Evolutionary conservation across 2,329 filamentous ascomycete species (phyloP), one percentile per base, ranked within the genome.

Genomic region (Macrophomina tecta): DNA sequence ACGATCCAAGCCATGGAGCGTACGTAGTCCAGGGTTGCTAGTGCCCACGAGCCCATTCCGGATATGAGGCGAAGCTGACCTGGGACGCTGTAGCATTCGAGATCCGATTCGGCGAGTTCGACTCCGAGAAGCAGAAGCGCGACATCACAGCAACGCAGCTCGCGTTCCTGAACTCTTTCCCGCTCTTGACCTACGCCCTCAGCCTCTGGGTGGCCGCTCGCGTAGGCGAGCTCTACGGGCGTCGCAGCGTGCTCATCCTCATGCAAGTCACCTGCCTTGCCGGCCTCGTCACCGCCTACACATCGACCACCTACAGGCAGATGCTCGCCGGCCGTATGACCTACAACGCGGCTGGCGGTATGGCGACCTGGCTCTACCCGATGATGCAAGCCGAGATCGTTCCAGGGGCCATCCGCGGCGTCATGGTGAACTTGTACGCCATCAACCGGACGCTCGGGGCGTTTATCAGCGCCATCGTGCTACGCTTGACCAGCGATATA

Each of bases 351-450:
- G 68, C 68, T 40, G 68, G 69, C 28, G 71, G 70, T 16, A 69
- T 72, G 70, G 70, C 70, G 30, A 53, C 68, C n/a, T 71, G 68
- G 28, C 51, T 73, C 3, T 68, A 69, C 0, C 70, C 69, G 2
- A 67, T 72, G 42, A 64, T 66, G 8, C 70, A 69, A 23, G 68
- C 69, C 5, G 71, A 72, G 42, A 65, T 70, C 7, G 69, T 69
- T 2, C 69, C 71, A 1, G 66, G 70, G 4, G 36, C 68, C 9
- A 65, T 68, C 8, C 68, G 68, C 32, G 69, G 69, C 14, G 45
- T 52, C 30, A 62, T 68, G 28, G 66, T 67, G 14, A 63, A 60
- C 6, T 62, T 65, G n/a, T 67, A 69, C 42, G 63, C 67, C 34
- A 66, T 60, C 7, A 40, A n/a, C n/a, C 60, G 68, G 6, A 12